Conservation (phyloP, 2,329 filamentous ascomycete species). For the Scedosporium boydii region DNA sequence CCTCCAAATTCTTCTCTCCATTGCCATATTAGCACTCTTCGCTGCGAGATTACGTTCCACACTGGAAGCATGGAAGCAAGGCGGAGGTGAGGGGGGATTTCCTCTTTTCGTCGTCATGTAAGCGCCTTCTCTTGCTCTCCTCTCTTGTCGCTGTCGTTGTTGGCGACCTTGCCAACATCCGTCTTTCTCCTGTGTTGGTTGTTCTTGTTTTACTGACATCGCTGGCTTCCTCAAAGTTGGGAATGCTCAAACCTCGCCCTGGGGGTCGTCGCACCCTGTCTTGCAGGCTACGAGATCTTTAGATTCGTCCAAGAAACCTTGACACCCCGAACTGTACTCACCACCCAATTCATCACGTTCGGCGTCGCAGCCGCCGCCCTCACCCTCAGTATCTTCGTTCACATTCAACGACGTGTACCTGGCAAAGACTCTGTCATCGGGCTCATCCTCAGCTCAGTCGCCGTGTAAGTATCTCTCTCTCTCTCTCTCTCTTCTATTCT, state of each 20-base stretch:
- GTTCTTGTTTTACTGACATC: neutral
- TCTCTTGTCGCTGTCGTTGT: neutral
- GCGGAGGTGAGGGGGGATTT: slow-evolving; percentile 28
- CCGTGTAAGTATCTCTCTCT: slow-evolving; percentile 32
- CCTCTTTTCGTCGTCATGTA: slow-evolving; percentile 42
- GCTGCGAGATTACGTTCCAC: slow-evolving; percentile 42
- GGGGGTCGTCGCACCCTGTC: slow-evolving; percentile 34
- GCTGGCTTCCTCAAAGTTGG: slow-evolving; percentile 23
- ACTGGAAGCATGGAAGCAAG: slow-evolving; percentile 23
- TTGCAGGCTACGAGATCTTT: slow-evolving; percentile 37
- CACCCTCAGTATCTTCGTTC: slow-evolving; percentile 42
- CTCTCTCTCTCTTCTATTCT: no score
- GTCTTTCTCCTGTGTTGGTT: no score
- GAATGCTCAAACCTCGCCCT: slow-evolving; percentile 42
- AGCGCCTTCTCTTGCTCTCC: slow-evolving; percentile 13
- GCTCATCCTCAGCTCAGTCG: slow-evolving; percentile 34
- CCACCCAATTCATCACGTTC: slow-evolving; percentile 40
- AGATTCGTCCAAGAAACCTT: slow-evolving; percentile 37
- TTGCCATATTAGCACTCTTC: slow-evolving; percentile 41
- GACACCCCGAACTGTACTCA: slow-evolving; percentile 45
- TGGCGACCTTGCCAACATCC: neutral
- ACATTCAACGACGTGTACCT: slow-evolving; percentile 31
- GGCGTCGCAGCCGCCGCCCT: slow-evolving; percentile 36
- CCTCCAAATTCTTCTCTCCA: slow-evolving; percentile 34
- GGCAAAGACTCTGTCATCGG: slow-evolving; percentile 36